Evolutionary conservation across 2,329 filamentous ascomycete species (phyloP).

Genomic region (Penicillium sp.): DNA sequence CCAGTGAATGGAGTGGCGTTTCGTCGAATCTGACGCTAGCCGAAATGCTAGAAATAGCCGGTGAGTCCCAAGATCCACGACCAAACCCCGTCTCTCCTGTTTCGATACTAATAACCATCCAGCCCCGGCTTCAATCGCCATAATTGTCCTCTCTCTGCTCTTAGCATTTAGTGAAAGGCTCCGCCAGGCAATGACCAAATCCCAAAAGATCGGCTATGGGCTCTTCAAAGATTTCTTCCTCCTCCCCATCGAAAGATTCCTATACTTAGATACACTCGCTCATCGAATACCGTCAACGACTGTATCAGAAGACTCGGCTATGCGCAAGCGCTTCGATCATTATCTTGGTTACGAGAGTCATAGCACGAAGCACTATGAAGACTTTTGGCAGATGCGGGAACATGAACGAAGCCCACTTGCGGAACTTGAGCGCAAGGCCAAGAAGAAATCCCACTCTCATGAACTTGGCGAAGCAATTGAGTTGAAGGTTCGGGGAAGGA

Average conservation of each 20-base stretch:
- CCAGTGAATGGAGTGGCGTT: constrained; percentile 57
- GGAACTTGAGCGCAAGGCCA: constrained; percentile 1
- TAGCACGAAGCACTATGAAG: constrained; percentile 25
- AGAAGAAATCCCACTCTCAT: constrained; percentile 8
- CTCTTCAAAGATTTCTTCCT: constrained; percentile 25
- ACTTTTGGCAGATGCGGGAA: constrained; percentile 32
- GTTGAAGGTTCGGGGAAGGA: constrained; percentile 10
- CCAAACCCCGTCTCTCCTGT: not conserved
- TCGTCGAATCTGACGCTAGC: constrained; percentile 36
- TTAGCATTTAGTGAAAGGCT: constrained; percentile 52
- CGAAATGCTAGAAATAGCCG: constrained; percentile 29
- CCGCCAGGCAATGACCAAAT: constrained; percentile 24
- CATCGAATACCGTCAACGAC: constrained; percentile 5
- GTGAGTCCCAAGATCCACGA: constrained; percentile 9
- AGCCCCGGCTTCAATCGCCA: constrained; percentile 47
- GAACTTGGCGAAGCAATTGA: constrained; percentile 3
- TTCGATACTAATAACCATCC: not conserved
- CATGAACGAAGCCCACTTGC: constrained; percentile 10
- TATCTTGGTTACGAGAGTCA: constrained; percentile 24
- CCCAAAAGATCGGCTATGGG: constrained; percentile 23
- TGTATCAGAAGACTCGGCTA: constrained; percentile 19
- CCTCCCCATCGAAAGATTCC: constrained; percentile 13
- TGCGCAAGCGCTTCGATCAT: constrained; percentile 24
- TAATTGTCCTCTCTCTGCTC: constrained; percentile 54
- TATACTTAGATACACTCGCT: constrained; percentile 12